Conservation (phyloP, 257 asterid genomes). For the Przewalskia tangutica region DNA sequence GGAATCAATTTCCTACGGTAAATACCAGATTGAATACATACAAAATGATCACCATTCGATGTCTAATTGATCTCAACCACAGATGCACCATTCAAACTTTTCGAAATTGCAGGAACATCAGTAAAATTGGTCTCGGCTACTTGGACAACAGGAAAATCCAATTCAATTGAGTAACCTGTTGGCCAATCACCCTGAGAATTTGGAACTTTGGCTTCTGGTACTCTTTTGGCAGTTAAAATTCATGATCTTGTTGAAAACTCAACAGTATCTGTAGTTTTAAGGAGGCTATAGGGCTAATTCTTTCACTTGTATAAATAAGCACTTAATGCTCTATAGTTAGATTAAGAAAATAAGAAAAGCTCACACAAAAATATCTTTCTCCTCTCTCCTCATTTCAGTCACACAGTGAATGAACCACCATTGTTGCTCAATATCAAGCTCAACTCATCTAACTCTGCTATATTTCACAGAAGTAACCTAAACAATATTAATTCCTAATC, state of each 20-base stretch:
- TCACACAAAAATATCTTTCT: too few relatives aligned
- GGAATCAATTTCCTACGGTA: too few relatives aligned
- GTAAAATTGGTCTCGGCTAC: conserved; percentile 20
- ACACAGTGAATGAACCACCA: too few relatives aligned
- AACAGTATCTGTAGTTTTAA: conserved; percentile 31
- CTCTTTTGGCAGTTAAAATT: conserved; percentile 55
- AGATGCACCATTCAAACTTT: conserved; percentile 55
- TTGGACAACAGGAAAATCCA: too few relatives aligned
- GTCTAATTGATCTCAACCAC: conserved; percentile 51
- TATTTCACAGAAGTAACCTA: too few relatives aligned
- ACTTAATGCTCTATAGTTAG: too few relatives aligned
- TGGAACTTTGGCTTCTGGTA: conserved; percentile 8
- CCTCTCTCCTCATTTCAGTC: too few relatives aligned
- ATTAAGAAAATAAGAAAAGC: too few relatives aligned
- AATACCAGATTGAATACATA: conserved; percentile 18
- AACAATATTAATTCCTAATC: too few relatives aligned
- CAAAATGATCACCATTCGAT: conserved; percentile 47
- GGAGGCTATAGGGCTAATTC: conserved; percentile 30
- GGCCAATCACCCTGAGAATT: conserved; percentile 9
- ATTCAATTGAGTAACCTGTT: conserved; percentile 12
- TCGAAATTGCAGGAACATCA: conserved; percentile 37
- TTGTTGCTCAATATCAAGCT: too few relatives aligned
- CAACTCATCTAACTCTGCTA: too few relatives aligned
- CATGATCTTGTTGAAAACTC: conserved; percentile 75
- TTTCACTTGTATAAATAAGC: too few relatives aligned